Percentiles rank a stretch among this genome's conserved stretches.
phyloP scores from a whole-genome alignment of 352 stramenopile genomes.

The Pythium vanterpoolii region DNA sequence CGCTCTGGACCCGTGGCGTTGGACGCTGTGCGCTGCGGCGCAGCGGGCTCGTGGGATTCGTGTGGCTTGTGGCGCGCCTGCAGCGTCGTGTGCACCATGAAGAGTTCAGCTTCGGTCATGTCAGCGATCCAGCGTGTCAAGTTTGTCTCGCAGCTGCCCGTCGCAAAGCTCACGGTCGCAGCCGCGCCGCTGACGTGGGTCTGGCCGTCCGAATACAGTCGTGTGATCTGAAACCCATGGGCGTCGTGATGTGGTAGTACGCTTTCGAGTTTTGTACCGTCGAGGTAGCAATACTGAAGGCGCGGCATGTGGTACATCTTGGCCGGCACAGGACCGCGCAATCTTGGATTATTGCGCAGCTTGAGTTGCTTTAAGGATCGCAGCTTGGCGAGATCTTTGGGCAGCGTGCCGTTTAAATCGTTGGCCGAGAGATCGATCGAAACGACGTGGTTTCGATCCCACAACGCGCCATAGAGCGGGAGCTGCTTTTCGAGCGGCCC shows the following conservation, averaged over 20 bases:
- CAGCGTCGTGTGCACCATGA: slow-evolving; percentile 45
- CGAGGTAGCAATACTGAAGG: slow-evolving; percentile 62
- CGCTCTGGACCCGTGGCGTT: slow-evolving; percentile 70
- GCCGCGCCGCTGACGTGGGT: slow-evolving; percentile 6
- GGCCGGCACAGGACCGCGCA: slow-evolving; percentile 30
- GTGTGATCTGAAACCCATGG: slow-evolving; percentile 60
- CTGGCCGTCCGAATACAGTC: slow-evolving; percentile 23
- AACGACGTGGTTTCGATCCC: slow-evolving; percentile 61
- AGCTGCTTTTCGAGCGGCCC: slow-evolving; percentile 37
- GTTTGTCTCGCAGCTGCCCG: slow-evolving; percentile 20
- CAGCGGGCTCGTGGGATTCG: neutral
- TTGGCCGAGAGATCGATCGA: slow-evolving; percentile 52
- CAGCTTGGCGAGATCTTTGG: slow-evolving; percentile 36
- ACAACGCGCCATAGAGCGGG: slow-evolving; percentile 40
- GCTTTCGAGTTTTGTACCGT: slow-evolving; percentile 46
- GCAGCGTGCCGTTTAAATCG: slow-evolving; percentile 42
- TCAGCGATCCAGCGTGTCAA: slow-evolving; percentile 45
- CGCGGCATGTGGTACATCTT: slow-evolving; percentile 40
- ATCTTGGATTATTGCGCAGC: slow-evolving; percentile 45
- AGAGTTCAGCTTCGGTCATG: slow-evolving; percentile 53
- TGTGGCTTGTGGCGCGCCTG: slow-evolving; percentile 34
- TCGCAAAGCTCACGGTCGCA: slow-evolving; percentile 47
- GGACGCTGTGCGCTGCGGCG: slow-evolving; percentile 35
- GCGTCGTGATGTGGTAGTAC: slow-evolving; percentile 41
- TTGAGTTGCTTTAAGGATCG: slow-evolving; percentile 52